phyloP scores from a whole-genome alignment of 2,329 filamentous ascomycete species.

The Cordyceps farinosa region DNA sequence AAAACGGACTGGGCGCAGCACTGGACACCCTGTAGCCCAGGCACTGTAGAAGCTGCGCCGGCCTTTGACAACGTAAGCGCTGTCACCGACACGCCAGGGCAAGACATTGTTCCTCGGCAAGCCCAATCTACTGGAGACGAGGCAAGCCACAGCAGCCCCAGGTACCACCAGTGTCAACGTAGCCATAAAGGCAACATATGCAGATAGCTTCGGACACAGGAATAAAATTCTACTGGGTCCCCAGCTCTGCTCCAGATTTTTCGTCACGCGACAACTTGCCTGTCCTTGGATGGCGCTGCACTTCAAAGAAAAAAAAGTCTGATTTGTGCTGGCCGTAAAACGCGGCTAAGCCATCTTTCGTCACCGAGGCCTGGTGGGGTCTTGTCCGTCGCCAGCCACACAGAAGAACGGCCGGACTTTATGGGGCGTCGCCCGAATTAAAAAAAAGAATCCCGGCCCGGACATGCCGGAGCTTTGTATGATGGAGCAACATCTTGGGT shows the following conservation, averaged over 20 bases:
- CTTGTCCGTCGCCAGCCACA: not conserved
- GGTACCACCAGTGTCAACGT: too few species aligned
- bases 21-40: not conserved
- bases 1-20: not conserved
- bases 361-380: conserved; percentile 6
- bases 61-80: not conserved
- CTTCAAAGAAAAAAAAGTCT: not conserved
- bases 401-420: not conserved
- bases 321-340: not conserved
- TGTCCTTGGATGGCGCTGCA: not conserved
- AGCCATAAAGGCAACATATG: too few species aligned
- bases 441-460: not conserved
- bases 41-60: not conserved
- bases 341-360: conserved; percentile 10
- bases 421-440: too few species aligned
- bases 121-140: not conserved
- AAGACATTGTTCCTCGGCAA: not conserved
- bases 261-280: conserved; percentile 17
- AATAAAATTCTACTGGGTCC: not conserved
- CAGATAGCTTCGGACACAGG: too few species aligned
- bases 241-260: not conserved
- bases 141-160: not conserved
- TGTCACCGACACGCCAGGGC: not conserved
- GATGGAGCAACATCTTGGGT: not conserved
- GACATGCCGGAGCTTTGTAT: not conserved